A percentile compares a stretch with the other conserved stretches of the same genome.
Evolutionary conservation across 2,329 filamentous ascomycete genomes (phyloP).

Genomic region (Aaosphaeria arxii): DNA sequence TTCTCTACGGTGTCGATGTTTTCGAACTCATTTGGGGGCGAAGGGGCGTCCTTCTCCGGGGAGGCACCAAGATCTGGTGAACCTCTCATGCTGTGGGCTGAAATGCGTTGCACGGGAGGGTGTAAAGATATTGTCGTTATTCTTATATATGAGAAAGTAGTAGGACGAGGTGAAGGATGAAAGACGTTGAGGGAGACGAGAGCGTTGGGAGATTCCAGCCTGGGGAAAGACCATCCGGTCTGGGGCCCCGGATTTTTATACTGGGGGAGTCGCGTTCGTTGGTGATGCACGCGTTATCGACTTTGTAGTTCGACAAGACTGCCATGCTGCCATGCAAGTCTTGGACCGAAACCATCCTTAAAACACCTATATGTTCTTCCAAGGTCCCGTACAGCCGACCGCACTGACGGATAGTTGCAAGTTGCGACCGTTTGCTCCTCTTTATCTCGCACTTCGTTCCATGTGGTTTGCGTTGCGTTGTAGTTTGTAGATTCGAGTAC

Average conservation of each 20-base stretch:
- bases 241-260: not conserved
- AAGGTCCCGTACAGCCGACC: not conserved
- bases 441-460: too few species aligned
- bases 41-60: constrained; percentile 29
- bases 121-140: not conserved
- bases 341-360: constrained; percentile 24
- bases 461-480: too few species aligned
- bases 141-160: not conserved
- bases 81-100: too few species aligned
- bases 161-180: not conserved
- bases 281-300: not conserved
- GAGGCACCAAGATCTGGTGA: not conserved
- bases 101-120: too few species aligned
- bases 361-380: constrained; percentile 32
- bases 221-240: not conserved
- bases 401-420: not conserved
- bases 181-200: not conserved
- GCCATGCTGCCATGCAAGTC: not conserved
- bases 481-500: too few species aligned
- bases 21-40: constrained; percentile 35
- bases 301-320: not conserved
- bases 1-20: not conserved
- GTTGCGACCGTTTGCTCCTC: too few species aligned
- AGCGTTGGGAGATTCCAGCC: not conserved
- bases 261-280: not conserved